Evolutionary conservation across 257 asterid genomes (phyloP), one percentile per base, ranked within the genome.

Genomic region (Nicotiana otophora): DNA sequence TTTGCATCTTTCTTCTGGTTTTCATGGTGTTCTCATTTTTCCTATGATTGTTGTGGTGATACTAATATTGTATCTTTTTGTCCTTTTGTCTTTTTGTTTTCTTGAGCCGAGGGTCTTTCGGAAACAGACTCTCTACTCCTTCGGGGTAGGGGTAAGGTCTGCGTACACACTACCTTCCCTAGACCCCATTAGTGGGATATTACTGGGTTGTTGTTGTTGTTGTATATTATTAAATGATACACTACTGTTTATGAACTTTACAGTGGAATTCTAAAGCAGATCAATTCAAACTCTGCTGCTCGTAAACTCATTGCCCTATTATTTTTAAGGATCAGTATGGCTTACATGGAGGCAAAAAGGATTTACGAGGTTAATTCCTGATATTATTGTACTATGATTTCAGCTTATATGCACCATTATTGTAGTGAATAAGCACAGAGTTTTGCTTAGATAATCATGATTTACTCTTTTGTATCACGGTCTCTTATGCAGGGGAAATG

Each of bases 211-310:
- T 23, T 23, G 26, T 23, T 23, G 26, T 23, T 23, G 26, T 23
- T 23, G 26, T 28, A 84, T 81, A 81, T 81, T 48, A 14, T 23
- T 26, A 48, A 33, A 48, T 74, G 26, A 48, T 48, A 23, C 15
- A 12, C 9, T 14, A 26, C 51, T 74, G 10, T 55, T 17, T 55
- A 16, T 75, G 46, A 60, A 63, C 48, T 83, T 84, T 84, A 85
- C 94, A 93, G 97, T 85, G 95, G 92, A 82, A 92, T 95, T 84
- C 94, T 92, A 89, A 95, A 93, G 90, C 98, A 95, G 88, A 89
- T 95, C 78, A 86, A 84, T 77, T 80, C 92, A 23, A 91, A 92
- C 88, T 89, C 96, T 75, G 83, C 89, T 78, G 91, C 81, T 78
- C 95, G 92, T 62, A 95, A 90, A 87, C 84, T 89, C 69, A 83